These are phyloP conservation scores for Entamoeba moshkovskii DNA, from an alignment of 208 protist genomes.

Conservation along the genomic window DNA sequence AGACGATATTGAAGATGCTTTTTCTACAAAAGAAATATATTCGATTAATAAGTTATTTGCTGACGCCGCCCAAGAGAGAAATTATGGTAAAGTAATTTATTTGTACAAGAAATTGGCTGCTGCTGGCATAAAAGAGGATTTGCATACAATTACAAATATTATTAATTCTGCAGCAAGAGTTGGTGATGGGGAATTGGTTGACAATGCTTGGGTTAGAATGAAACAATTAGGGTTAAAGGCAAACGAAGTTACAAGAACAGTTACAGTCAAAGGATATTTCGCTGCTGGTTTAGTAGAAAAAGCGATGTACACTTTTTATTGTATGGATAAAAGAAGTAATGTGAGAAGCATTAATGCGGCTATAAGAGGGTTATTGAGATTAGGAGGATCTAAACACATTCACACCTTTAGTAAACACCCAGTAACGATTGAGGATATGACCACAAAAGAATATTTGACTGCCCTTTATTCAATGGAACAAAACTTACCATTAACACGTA, in stretches of 20 bases:
- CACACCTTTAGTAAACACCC: neutral
- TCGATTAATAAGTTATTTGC: neutral
- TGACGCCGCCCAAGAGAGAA: neutral
- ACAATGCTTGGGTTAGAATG: neutral
- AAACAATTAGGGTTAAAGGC: neutral
- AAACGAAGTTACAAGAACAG: neutral
- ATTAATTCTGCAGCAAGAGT: neutral
- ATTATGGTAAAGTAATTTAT: neutral
- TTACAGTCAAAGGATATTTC: neutral
- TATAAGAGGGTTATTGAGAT: neutral
- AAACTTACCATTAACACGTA: neutral
- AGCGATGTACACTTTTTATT: neutral
- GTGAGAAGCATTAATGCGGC: neutral
- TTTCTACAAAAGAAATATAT: neutral
- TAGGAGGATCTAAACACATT: neutral
- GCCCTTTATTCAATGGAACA: neutral
- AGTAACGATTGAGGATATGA: neutral
- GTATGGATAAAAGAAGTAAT: neutral
- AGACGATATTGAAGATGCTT: neutral
- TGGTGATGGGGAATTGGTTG: neutral
- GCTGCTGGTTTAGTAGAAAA: neutral
- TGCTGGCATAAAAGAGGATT: neutral
- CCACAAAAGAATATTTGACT: neutral
- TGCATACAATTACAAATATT: neutral
- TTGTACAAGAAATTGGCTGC: neutral